These are phyloP conservation scores for Suhomyces wounanorum DNA, from an alignment of 1,139 yeast species.

Conservation along the genomic window DNA sequence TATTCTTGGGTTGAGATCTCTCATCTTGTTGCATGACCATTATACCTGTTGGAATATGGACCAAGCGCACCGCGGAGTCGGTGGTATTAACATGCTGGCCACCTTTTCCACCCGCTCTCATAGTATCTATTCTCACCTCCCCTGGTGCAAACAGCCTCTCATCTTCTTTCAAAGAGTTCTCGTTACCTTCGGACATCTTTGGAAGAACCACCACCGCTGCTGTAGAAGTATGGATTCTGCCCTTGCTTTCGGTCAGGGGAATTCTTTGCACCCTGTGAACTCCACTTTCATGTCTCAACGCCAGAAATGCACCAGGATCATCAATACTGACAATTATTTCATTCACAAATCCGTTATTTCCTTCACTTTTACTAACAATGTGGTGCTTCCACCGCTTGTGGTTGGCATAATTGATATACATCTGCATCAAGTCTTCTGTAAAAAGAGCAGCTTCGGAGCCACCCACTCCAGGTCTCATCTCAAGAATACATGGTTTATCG, in stretches of 20 bases:
- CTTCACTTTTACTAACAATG: conserved; percentile 61
- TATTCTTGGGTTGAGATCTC: conserved; percentile 91
- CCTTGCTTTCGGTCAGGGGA: conserved; percentile 91
- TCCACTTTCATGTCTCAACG: conserved; percentile 84
- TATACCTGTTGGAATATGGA: conserved; percentile 90
- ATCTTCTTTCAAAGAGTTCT: conserved; percentile 55
- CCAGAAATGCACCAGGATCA: conserved; percentile 74
- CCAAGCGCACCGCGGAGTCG: conserved; percentile 92
- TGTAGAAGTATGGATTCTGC: conserved; percentile 93
- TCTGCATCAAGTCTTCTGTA: conserved; percentile 72
- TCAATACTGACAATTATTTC: conserved; percentile 80
- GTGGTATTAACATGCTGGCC: conserved; percentile 99
- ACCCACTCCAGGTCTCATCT: conserved; percentile 93
- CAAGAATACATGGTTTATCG: conserved; percentile 78
- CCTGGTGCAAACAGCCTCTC: conserved; percentile 81
- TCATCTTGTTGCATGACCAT: conserved; percentile 92
- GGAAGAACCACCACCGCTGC: conserved; percentile 95
- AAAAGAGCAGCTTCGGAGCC: conserved; percentile 92
- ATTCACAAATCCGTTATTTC: conserved; percentile 60
- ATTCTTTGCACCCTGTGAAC: conserved; percentile 95
- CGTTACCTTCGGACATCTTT: conserved; percentile 63
- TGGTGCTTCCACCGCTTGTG: conserved; percentile 66
- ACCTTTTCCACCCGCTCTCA: conserved; percentile 97
- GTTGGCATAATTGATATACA: conserved; percentile 78
- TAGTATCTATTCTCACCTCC: conserved; percentile 88